Evolutionary conservation across 768 basidiomycete species (phyloP), one percentile per base, ranked within the genome.

Genomic region (Pholiota conissans): DNA sequence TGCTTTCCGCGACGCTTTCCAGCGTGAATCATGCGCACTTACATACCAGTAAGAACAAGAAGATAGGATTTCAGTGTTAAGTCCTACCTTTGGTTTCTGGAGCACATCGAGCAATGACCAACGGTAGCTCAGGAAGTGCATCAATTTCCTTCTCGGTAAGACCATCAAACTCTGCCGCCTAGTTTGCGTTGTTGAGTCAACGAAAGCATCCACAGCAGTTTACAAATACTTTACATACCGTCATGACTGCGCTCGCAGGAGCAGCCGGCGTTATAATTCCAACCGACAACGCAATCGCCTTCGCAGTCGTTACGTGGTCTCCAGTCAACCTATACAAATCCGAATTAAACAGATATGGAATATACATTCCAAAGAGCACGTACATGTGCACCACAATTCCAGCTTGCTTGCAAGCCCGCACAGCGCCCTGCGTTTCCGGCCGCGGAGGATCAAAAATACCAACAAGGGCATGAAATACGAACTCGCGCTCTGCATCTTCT

Each of bases 51-150:
- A 5, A 40, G 11, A 47, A 8, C 5, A 29, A 7, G 35, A 20
- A 29, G 9, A 34, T 24, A 1, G 29, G 9, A 46, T 42, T 20
- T 13, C 20, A 46, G 13, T 32, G 30, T 32, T 11, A 47, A 26
- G 14, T 18, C 49, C 49, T 27, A 73, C 72, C 72, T 68, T 82
- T 81, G 27, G 79, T 81, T 61, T 79, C 75, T 0, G 81, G 83
- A 0, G 81, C 81, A 64, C 84, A 85, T 27, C 84, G 78, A 51
- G 84, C 84, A 57, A 86, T 79, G 51, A 85, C 84, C 13, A 84
- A 74, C 0, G 84, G 84, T 3, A 85, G 73, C 57, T 84, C 83
- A 0, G 75, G 74, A 3, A 78, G 67, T 1, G 69, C 72, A 42
- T 76, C 75, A 53, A 86, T 77, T 66, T 85, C 76, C 35, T 77